phyloP scores from a whole-genome alignment of 805 yeast species.

The Maudiozyma turicensis region DNA sequence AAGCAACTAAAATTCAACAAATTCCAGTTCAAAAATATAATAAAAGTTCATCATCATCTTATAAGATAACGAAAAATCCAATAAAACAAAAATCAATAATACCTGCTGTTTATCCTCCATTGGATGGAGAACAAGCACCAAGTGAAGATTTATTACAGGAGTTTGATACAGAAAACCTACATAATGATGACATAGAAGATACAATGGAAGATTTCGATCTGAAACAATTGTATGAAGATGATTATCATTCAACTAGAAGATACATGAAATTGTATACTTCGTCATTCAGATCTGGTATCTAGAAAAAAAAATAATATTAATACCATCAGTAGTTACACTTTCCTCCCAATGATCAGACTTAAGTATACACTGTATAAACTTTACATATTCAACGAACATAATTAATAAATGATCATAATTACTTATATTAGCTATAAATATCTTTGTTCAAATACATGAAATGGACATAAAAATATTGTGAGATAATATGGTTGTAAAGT shows the following conservation, averaged over 20 bases:
- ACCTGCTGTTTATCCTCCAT: neutral
- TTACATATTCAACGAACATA: too few species aligned
- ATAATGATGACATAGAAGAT: neutral
- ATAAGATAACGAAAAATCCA: neutral
- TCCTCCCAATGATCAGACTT: neutral
- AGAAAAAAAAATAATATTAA: neutral
- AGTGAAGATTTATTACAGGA: neutral
- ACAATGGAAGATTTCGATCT: neutral
- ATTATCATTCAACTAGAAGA: neutral
- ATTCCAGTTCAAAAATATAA: neutral
- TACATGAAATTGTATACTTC: slow-evolving; percentile 1
- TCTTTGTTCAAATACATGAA: too few species aligned
- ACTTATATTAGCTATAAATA: too few species aligned
- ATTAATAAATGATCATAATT: too few species aligned
- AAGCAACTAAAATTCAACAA: neutral
- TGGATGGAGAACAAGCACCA: slow-evolving; percentile 3
- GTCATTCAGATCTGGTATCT: neutral
- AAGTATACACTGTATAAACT: too few species aligned
- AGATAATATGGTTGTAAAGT: too few species aligned
- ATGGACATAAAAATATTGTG: too few species aligned
- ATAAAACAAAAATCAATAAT: neutral
- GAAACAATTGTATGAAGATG: slow-evolving; percentile 1
- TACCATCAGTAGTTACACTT: neutral
- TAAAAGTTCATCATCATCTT: too few species aligned
- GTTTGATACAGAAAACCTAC: neutral